Evolutionary conservation across 2,329 filamentous ascomycete genomes (phyloP), one percentile per base, ranked within the genome.

Genomic region (Verticillium zaregamsianum): DNA sequence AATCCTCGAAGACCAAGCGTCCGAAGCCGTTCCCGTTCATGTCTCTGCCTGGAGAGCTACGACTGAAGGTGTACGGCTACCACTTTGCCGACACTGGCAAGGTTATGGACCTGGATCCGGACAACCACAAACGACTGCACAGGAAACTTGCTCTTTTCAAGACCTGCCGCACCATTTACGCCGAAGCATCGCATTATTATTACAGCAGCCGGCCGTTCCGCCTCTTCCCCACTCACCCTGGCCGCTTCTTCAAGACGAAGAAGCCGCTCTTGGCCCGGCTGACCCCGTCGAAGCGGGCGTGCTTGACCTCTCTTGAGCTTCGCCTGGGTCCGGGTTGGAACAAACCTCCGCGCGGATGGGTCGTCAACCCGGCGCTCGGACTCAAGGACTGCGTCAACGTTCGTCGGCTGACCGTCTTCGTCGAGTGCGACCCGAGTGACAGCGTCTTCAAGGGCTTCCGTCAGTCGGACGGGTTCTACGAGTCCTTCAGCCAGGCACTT

Each of bases 261-360:
- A 86, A 85, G 66, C 90, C 90, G 1, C 78, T 93, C 0, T 79
- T 93, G 32, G 83, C 87, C 6, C 86, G 90, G 20, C 74, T 93
- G 60, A 85, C 86, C 23, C 74, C 83, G 0, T 77, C 76, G 33
- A 88, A 90, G 71, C 84, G 89, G 37, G 76, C 77, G 17, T 81
- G 77, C 55, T 79, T 93, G 55, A 87, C 82, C 0, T 83, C 83
- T 0, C 76, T 93, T 3, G 87, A 93, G 73, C 74, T 93, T 59
- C 84, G 90, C 3, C 78, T 93, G 0, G 90, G 90, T 0, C 90
- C 90, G 0, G 90, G 90, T 23, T 93, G 89, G 86, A 86, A 79
- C 64, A 83, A 83, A 62, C 90, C 90, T 15, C 90, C 90, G 1
- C 80, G 79, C 37, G 85, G 87, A 58, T 93, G 91, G 88, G 84